phyloP scores from a whole-genome alignment of 441 rosid species.

The Pelargonium fulgidum region DNA sequence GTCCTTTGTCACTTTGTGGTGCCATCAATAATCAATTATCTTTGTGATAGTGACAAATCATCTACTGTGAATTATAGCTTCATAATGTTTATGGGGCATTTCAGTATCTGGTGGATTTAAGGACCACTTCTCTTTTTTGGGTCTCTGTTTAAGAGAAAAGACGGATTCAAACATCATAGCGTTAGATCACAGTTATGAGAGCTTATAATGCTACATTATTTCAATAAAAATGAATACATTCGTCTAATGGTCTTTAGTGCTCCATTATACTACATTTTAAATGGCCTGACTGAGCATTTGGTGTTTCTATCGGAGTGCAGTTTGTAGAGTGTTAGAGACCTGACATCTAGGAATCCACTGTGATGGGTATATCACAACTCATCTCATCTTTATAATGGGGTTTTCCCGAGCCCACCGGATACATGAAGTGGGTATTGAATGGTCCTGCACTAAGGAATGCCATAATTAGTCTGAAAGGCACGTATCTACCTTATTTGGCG shows the following conservation, averaged over 20 bases:
- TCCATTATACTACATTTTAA: background rate
- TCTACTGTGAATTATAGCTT: background rate
- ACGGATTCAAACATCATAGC: background rate
- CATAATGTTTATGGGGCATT: background rate
- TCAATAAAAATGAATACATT: background rate
- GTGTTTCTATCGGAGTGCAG: conserved; percentile 1
- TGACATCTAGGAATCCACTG: background rate
- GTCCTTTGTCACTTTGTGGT: conserved; percentile 2
- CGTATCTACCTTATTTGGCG: background rate
- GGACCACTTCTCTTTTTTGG: background rate
- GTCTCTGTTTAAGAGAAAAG: background rate
- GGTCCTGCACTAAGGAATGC: conserved; percentile 4
- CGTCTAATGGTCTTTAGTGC: background rate
- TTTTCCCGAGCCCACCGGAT: conserved; percentile 2
- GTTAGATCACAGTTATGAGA: background rate
- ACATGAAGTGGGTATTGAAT: background rate
- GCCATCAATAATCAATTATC: background rate
- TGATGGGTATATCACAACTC: background rate
- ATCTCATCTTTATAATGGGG: conserved; percentile 1
- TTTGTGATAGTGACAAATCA: background rate
- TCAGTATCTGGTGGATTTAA: background rate
- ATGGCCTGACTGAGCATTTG: background rate
- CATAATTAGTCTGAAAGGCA: background rate
- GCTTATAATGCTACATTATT: background rate
- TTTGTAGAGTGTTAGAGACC: background rate